Conservation (phyloP, 148 eudicot species). For the Persicaria maculosa region DNA sequence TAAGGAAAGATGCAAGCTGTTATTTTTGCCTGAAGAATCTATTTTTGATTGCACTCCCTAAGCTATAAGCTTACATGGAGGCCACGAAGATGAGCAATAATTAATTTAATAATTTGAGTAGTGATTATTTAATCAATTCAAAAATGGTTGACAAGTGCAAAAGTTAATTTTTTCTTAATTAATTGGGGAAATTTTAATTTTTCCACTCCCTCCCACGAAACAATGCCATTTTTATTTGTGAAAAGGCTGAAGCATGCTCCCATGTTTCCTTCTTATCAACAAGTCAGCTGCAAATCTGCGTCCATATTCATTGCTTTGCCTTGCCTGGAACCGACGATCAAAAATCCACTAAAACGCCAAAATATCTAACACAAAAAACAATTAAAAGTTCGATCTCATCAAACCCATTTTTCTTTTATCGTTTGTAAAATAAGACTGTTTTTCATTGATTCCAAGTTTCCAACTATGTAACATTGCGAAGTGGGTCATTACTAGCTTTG, state of each 20-base stretch:
- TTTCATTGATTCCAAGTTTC: too few relatives aligned
- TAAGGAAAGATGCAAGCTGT: neutral
- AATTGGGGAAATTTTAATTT: neutral
- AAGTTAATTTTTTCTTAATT: neutral
- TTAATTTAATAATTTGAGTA: neutral
- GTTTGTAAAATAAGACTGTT: too few relatives aligned
- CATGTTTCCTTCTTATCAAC: conserved; percentile 11
- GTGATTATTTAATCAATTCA: neutral
- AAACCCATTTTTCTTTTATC: too few relatives aligned
- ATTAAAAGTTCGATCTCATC: too few relatives aligned
- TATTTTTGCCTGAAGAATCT: neutral
- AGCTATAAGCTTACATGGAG: neutral
- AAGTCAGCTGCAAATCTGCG: neutral
- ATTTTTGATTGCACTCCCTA: conserved; percentile 5
- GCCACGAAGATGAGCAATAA: neutral
- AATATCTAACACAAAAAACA: too few relatives aligned
- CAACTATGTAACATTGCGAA: too few relatives aligned
- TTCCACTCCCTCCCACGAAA: conserved; percentile 8
- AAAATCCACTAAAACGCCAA: too few relatives aligned
- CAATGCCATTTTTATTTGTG: neutral
- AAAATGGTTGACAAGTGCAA: conserved; percentile 6
- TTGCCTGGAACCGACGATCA: neutral
- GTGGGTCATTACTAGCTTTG: too few relatives aligned
- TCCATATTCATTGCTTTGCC: neutral
- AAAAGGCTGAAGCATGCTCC: conserved; percentile 6